Base-by-base conservation (phyloP, 1,284 basidiomycete species). In the Calocybe gambosa region DNA sequence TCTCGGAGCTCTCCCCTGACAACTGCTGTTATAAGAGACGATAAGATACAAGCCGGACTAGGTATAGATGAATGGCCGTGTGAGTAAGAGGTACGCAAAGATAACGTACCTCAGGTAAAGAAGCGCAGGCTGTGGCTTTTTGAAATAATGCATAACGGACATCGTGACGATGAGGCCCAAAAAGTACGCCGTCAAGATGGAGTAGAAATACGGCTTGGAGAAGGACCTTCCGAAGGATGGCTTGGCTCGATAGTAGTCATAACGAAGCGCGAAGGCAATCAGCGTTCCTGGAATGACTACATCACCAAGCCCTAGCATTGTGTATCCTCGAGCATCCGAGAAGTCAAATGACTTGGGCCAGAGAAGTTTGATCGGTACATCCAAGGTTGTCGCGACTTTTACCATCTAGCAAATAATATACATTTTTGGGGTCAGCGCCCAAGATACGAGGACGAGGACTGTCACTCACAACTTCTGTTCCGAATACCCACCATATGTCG, bases 241-340 rank as follows among this genome's bases (percentile, higher is more conserved):
- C 38, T 51, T 51, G 51, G 71, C 66, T 50, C 70, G 77, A 62
- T 72, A 68, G 53, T 86, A 73, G 67, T 98, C 95, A 65, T 88
- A 95, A 39, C 94, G 85, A 25, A 98, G 75, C 2, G 87, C 90
- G 2, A 95, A 78, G 13, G 92, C 88, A 45, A 96, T 72, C 65
- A 98, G 90, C 48, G 87, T 76, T n/a, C 93, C 93, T 0, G 92
- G 91, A 31, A 93, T 77, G 19, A 95, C 90, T 46, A 95, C 82
- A 61, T 93, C 91, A 23, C 95, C 93, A 2, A 98, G 73, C 4
- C 95, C 95, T 20, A 99, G 82, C 83, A 98, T 89, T 31, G 92
- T 89, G 63, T 83, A 90, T 8, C 91, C 89, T 40, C 75, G 65
- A 34, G 66, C 67, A 36, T 68, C 64, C 23, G 73, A 70, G 53